Evolutionary conservation across 129 eudicot species (phyloP).

Genomic region (Kitagawia praeruptora): DNA sequence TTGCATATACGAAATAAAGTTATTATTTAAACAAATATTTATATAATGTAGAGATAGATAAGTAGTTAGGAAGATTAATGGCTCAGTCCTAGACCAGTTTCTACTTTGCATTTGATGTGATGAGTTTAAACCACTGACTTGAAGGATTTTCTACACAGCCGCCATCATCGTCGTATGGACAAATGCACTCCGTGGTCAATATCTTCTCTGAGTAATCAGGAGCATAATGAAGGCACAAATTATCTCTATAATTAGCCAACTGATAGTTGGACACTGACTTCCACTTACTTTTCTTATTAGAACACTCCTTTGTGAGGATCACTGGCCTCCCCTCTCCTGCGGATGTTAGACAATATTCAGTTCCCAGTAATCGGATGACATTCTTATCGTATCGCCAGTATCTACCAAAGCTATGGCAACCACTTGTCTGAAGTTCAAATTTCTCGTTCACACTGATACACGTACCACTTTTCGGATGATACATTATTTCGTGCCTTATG

Average conservation of each 20-base stretch:
- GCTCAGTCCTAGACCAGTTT: neutral
- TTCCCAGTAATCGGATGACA: conserved; percentile 27
- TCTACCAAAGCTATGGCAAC: conserved; percentile 22
- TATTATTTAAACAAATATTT: too few species aligned
- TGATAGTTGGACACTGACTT: conserved; percentile 10
- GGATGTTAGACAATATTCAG: conserved; percentile 27
- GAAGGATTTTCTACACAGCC: conserved; percentile 7
- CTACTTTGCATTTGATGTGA: conserved; percentile 8
- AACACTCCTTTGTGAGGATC: conserved; percentile 31
- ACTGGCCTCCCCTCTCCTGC: conserved; percentile 41
- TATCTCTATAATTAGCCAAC: conserved; percentile 7
- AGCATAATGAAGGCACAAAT: conserved; percentile 13
- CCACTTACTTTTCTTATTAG: conserved; percentile 30
- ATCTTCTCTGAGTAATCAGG: neutral
- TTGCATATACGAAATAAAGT: too few species aligned
- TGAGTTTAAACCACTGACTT: conserved; percentile 16
- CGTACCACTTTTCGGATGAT: conserved; percentile 39
- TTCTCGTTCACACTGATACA: conserved; percentile 22
- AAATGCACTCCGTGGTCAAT: conserved; percentile 15
- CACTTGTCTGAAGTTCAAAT: conserved; percentile 17
- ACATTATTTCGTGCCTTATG: conserved; percentile 20
- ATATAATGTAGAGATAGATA: too few species aligned
- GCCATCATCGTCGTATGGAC: neutral
- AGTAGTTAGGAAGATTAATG: neutral
- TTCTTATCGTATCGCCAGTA: conserved; percentile 25